A percentile compares a stretch with the other conserved stretches of the same genome.
Evolutionary conservation across 305 asterid genomes (phyloP).

Genomic region (Fraxinus baroniana): DNA sequence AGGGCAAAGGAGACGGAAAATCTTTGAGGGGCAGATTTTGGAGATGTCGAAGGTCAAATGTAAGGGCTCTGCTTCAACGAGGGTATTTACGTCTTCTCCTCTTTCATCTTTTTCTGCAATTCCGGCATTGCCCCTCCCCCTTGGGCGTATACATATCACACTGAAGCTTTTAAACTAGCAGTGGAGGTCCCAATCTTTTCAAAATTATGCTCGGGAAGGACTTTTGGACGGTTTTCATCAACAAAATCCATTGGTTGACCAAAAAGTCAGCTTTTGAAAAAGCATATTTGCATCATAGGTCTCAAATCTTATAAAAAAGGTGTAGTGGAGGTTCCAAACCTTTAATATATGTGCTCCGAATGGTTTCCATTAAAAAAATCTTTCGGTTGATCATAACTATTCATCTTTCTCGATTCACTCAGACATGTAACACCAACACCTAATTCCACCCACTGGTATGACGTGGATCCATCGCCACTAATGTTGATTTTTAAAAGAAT

Average conservation of each 20-base stretch:
- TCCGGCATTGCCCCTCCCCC: conserved; percentile 30
- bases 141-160: neutral
- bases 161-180: neutral
- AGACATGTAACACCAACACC: neutral
- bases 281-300: neutral
- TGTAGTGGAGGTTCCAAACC: neutral
- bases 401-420: neutral
- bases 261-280: neutral
- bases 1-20: conserved; percentile 50
- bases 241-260: no score
- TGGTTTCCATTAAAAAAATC: neutral
- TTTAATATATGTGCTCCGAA: neutral
- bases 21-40: conserved; percentile 36
- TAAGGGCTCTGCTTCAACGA: conserved; percentile 6
- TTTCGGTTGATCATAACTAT: neutral
- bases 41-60: conserved; percentile 18
- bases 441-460: neutral
- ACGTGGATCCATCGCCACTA: neutral
- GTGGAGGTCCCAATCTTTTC: neutral
- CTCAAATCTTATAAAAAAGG: neutral
- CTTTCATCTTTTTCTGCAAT: neutral
- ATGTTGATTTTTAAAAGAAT: neutral
- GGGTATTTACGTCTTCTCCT: conserved; percentile 39
- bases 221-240: neutral
- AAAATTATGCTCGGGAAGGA: neutral